phyloP scores from a whole-genome alignment of 805 yeast species.

The Kluyveromyces siamensis region DNA sequence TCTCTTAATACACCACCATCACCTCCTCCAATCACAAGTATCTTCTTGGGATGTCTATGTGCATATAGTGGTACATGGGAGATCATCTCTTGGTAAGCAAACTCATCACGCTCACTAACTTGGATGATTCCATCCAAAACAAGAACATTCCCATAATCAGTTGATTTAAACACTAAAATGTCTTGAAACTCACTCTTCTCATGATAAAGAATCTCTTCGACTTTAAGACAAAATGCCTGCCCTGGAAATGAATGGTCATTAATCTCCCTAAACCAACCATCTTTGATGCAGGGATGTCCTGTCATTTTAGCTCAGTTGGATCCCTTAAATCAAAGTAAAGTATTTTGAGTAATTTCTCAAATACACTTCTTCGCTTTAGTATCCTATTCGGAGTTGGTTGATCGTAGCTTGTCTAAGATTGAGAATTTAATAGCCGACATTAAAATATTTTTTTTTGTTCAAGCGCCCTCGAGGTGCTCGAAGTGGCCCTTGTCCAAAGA shows the following conservation, averaged over 20 bases:
- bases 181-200: conserved; percentile 71
- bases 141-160: conserved; percentile 75
- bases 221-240: conserved; percentile 64
- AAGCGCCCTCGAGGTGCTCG: background rate
- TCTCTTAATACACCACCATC: conserved; percentile 94
- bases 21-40: conserved; percentile 90
- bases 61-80: conserved; percentile 73
- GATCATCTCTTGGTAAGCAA: conserved; percentile 89
- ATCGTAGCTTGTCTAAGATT: too few relatives aligned
- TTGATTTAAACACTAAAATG: conserved; percentile 66
- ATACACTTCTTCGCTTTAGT: too few relatives aligned
- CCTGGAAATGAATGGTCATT: conserved; percentile 75
- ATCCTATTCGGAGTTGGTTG: too few relatives aligned
- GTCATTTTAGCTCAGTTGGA: background rate
- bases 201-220: conserved; percentile 56
- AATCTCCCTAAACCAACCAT: conserved; percentile 79
- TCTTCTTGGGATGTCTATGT: conserved; percentile 66
- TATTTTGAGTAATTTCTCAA: too few relatives aligned
- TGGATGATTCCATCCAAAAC: conserved; percentile 87
- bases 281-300: conserved; percentile 31
- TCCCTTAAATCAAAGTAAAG: background rate
- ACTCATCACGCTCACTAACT: conserved; percentile 88
- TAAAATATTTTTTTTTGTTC: background rate
- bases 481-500: background rate
- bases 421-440: too few relatives aligned